These are phyloP conservation scores for Trametes coccinea DNA, from an alignment of 768 basidiomycete genomes.

Conservation along the genomic window DNA sequence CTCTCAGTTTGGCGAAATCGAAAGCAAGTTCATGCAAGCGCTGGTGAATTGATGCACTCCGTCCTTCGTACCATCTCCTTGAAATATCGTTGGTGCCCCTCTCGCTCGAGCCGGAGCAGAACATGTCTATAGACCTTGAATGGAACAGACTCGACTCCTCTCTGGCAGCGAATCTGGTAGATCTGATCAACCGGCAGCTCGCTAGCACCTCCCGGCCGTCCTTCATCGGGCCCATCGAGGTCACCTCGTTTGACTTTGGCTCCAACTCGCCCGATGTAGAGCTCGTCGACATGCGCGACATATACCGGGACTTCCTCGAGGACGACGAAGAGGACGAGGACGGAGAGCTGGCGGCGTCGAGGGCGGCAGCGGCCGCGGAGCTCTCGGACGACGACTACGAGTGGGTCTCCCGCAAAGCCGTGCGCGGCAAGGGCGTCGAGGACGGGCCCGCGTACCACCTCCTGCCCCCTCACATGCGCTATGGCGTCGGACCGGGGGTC, in stretches of 20 bases:
- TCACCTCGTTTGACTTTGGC: conserved; percentile 88
- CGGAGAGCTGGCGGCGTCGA: conserved; percentile 22
- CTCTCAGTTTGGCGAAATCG: not conserved
- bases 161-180: conserved; percentile 67
- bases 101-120: not conserved
- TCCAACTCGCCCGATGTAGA: conserved; percentile 80
- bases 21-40: not conserved
- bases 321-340: conserved; percentile 59
- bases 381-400: conserved; percentile 80
- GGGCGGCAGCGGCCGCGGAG: conserved; percentile 25
- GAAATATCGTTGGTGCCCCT: too few species aligned
- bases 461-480: conserved; percentile 72
- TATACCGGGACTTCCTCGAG: conserved; percentile 92
- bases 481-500: conserved; percentile 52
- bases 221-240: conserved; percentile 90
- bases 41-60: not conserved
- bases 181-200: conserved; percentile 80
- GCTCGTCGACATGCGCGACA: conserved; percentile 88
- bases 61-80: not conserved
- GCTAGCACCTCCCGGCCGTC: conserved; percentile 73
- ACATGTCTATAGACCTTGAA: conserved; percentile 94
- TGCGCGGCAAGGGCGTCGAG: conserved; percentile 51
- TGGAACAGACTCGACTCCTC: conserved; percentile 82
- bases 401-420: conserved; percentile 73
- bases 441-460: conserved; percentile 63